A percentile compares a stretch with the other conserved stretches of the same genome.
Evolutionary conservation across 257 asterid species (phyloP).

Genomic region (Paraleonurus japonicus): DNA sequence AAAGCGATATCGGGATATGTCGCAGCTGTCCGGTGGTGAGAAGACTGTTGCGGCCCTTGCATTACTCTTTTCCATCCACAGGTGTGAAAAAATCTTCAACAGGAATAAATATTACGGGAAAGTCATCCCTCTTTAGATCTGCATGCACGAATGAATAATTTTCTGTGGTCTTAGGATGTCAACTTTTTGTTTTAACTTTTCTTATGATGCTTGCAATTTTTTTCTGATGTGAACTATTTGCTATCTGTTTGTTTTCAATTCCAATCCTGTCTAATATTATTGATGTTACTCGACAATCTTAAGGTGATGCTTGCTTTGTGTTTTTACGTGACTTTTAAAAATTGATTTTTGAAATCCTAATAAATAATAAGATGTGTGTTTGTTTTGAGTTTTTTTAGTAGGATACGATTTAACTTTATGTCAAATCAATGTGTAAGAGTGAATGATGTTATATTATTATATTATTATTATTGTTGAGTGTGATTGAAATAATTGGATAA

Average conservation of each 20-base stretch:
- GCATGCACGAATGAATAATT: not conserved
- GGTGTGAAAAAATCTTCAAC: slow-evolving; percentile 43
- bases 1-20: slow-evolving; percentile 90
- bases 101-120: no score
- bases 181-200: not conserved
- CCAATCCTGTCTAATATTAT: not conserved
- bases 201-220: not conserved
- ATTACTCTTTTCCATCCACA: slow-evolving; percentile 87
- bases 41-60: slow-evolving; percentile 99
- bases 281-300: not conserved
- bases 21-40: slow-evolving; percentile 98
- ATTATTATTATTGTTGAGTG: not conserved
- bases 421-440: not conserved
- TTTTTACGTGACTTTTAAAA: no score
- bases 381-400: not conserved
- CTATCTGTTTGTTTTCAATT: not conserved
- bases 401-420: not conserved
- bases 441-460: not conserved
- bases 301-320: not conserved
- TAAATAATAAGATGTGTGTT: not conserved
- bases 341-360: not conserved
- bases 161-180: slow-evolving; percentile 2
- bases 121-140: not conserved
- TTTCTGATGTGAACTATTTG: not conserved
- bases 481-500: no score